phyloP scores from a whole-genome alignment of 2,329 filamentous ascomycete species.

The Colletotrichum sp. region DNA sequence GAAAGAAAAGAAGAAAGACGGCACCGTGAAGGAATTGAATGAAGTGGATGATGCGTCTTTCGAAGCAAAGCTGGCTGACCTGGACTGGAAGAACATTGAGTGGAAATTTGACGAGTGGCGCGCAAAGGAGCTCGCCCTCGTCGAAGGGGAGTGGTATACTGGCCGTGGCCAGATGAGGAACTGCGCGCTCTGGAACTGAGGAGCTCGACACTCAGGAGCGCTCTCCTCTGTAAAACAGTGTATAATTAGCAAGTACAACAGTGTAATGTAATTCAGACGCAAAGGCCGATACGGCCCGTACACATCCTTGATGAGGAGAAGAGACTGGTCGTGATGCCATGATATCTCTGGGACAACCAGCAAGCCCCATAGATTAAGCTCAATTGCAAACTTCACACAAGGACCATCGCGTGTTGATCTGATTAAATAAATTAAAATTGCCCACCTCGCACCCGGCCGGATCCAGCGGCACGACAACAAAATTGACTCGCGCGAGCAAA shows the following conservation, averaged over 20 bases:
- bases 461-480: neutral
- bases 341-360: neutral
- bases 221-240: conserved; percentile 1
- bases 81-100: conserved; percentile 75
- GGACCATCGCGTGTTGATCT: neutral
- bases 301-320: neutral
- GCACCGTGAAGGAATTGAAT: conserved; percentile 6
- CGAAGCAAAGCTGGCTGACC: conserved; percentile 71
- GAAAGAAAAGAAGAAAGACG: neutral
- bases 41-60: conserved; percentile 31
- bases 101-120: conserved; percentile 75
- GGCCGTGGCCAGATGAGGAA: conserved; percentile 14
- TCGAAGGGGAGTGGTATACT: conserved; percentile 72
- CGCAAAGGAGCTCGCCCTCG: conserved; percentile 64
- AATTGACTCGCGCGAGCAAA: neutral
- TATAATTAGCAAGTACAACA: neutral
- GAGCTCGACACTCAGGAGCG: neutral
- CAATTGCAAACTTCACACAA: neutral
- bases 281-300: neutral
- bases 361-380: neutral
- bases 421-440: neutral
- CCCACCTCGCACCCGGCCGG: neutral
- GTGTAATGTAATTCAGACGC: neutral
- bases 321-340: neutral
- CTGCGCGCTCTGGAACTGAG: neutral